Base-by-base conservation (phyloP, 495 filamentous ascomycete genomes). In the Penicillium lagena region DNA sequence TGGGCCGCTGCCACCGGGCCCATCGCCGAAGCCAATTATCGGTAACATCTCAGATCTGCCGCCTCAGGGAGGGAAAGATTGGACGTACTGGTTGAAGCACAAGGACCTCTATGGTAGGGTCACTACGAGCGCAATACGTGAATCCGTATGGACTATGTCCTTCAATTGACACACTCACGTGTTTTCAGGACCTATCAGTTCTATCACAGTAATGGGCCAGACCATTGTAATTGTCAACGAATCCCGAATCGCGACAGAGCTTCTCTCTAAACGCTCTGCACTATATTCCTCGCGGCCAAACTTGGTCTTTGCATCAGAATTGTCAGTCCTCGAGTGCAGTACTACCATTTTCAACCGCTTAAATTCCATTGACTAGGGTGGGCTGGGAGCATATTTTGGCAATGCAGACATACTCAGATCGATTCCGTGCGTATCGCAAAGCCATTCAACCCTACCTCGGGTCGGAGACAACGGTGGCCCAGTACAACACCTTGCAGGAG, bases 191-290 rank as follows among this genome's bases (percentile, higher is more conserved):
- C 71, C 73, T 0, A 68, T 80, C n/a, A 79, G 73, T 51, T 79
- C 74, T 12, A 42, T 80, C 2, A 73, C 62, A 3, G 56, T 76
- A 7, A 39, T 76, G 17, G 74, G 72, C 9, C 63, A 70, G 44
- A 68, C 64, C 0, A 61, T 78, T 7, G 51, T 79, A 13, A 68
- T 79, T 42, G 40, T 79, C 35, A 69, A 78, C 43, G 70, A 78
- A 32, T 44, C 52, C 9, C 39, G 56, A 9, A 10, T 71, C 2
- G 71, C 70, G 0, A 40, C 64, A 29, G 71, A 78, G 27, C 54
- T 79, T 1, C 15, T 78, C 36, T 70, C 72, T 39, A 75, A 75
- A 42, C 58, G 69, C 14, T 72, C 70, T 0, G 56, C 46, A 1
- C 66, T 66, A 14, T 49, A 75, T 42, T 75, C 74, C 0, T 68